These are phyloP conservation scores for Alternaria consortialis DNA, from an alignment of 2,329 filamentous ascomycete genomes.

Conservation along the genomic window DNA sequence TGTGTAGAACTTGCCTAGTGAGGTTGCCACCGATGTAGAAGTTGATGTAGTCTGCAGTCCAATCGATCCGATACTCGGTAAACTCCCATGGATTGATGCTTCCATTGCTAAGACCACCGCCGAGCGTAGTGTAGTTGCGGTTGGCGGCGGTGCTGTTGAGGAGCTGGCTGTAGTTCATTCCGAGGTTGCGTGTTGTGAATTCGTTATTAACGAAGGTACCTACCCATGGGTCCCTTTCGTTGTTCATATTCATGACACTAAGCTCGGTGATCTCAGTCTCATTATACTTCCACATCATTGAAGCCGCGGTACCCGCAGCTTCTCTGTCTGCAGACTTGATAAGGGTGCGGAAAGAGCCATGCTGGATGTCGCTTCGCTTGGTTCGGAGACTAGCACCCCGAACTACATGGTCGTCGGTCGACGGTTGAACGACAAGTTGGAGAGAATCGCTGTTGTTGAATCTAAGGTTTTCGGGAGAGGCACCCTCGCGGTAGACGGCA, in stretches of 20 bases:
- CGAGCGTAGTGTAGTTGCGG: slow-evolving; percentile 53
- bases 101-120: slow-evolving; percentile 38
- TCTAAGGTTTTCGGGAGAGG: slow-evolving; percentile 52
- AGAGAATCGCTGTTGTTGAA: slow-evolving; percentile 48
- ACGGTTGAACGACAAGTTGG: slow-evolving; percentile 47
- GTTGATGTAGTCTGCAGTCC: slow-evolving; percentile 55
- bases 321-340: slow-evolving; percentile 53
- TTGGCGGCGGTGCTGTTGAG: slow-evolving; percentile 35
- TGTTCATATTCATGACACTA: slow-evolving; percentile 58
- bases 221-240: slow-evolving; percentile 50
- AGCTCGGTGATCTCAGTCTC: slow-evolving; percentile 55
- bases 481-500: slow-evolving; percentile 55
- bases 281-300: slow-evolving; percentile 59
- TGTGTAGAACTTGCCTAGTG: slow-evolving; percentile 46
- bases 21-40: slow-evolving; percentile 55
- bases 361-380: slow-evolving; percentile 57
- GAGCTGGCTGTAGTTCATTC: slow-evolving; percentile 54
- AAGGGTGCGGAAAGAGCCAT: slow-evolving; percentile 57
- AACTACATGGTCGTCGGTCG: slow-evolving; percentile 53
- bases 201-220: slow-evolving; percentile 52
- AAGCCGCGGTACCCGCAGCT: slow-evolving; percentile 54
- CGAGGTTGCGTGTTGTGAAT: slow-evolving; percentile 49
- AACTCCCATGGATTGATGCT: slow-evolving; percentile 55
- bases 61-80: slow-evolving; percentile 59
- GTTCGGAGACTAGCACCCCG: slow-evolving; percentile 56